Evolutionary conservation across 768 basidiomycete species (phyloP), one percentile per base, ranked within the genome.

Genomic region (Paxillus ammoniavirescens): DNA sequence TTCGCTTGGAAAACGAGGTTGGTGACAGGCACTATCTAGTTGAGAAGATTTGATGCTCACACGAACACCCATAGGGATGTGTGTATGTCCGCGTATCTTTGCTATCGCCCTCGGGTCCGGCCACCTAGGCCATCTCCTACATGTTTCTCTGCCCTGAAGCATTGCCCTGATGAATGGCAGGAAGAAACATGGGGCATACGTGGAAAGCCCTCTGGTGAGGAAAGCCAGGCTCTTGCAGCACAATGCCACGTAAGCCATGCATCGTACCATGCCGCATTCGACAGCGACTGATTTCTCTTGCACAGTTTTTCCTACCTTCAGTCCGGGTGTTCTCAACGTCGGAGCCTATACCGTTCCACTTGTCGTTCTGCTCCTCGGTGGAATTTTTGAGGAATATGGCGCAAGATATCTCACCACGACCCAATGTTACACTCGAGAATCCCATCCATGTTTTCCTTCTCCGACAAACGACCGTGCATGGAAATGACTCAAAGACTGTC

Each of bases 321-420:
- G 78, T 77, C 7, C 79, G 82, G 50, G 77, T 84, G 15, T 89
- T 80, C 67, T 77, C 78, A 6, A 51, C 84, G 17, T 62, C 71
- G 2, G 84, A 87, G 52, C 73, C 67, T 7, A 82, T 89, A 14
- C 84, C 86, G 1, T 85, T 88, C 66, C 83, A 87, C 61, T 59
- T 89, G 37, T 85, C 86, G 53, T 71, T 89, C 18, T 75, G 72
- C 40, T 83, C 78, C 72, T 72, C 56, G 66, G 71, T 37, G 66
- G 79, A 60, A 60, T 83, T 62, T 47, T 38, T 72, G 37, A 49
- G 31, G 26, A 61, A 31, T 30, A 48, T 63, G 30, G 52, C 59
- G 1, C 21, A 42, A 13, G 47, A 53, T 23, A 36, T 59, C 33
- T 40, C 42, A 13, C 41, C 55, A 35, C 54, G 47, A 31, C 45